Base-by-base conservation (phyloP, 805 yeast genomes). In the Debaryomyces hansenii region DNA sequence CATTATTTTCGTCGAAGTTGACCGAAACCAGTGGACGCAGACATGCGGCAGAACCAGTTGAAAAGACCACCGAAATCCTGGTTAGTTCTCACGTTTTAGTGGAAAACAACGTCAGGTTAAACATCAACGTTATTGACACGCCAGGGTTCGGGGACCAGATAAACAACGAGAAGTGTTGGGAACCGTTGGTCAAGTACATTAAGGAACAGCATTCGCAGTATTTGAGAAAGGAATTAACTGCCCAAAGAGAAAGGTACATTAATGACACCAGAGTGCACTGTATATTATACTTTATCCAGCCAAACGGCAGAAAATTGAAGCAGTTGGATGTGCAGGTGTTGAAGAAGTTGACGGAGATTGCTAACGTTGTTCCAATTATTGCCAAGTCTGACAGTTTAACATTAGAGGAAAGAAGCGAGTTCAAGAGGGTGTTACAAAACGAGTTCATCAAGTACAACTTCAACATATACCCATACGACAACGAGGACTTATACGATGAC, bases 121-220 rank as follows among this genome's bases (percentile, higher is more conserved):
- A 85, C 59, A 73, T 94, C 53, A 91, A 90, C 58, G 83, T 94
- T 46, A 88, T 94, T 62, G 99, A 94, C 65, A 94, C 99, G 3
- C 98, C 98, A 16, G 98, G 98, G 12, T 94, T 90, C 74, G 98
- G 97, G 34, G 99, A 94, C 75, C 96, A 88, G 70, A 87, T 94
- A 55, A 88, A 90, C 72, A 91, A 91, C 69, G 95, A 88, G 59
- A 87, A 86, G 69, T 90, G 96, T 69, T 92, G 97, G 97, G 98
- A 91, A 58, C 97, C 97, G 44, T 84, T 91, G 52, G 85, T 91
- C 54, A 90, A 89, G 69, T 91, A 90, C 70, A 89, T 91, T 64
- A 91, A 91, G 71, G 97, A 91, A 69, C 97, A 91, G 70, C 96
- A 91, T 67, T 86, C 95, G 37, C 84, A 84, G 59, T 91, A 87